Evolutionary conservation across 495 filamentous ascomycete genomes (phyloP).

Genomic region (Penicillium tannophilum): DNA sequence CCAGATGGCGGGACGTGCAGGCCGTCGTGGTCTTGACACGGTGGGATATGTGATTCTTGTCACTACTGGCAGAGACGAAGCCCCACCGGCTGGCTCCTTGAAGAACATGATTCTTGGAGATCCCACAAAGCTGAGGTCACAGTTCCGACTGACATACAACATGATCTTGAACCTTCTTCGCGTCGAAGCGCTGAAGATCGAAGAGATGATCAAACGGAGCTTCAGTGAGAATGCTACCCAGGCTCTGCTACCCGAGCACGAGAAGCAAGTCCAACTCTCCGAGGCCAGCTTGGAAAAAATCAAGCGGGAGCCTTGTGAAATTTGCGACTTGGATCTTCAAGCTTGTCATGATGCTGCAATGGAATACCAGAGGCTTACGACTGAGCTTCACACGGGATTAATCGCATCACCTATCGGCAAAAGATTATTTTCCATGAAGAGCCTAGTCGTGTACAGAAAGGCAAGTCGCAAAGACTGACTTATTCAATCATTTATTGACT

Average conservation of each 20-base stretch:
- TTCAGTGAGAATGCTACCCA: conserved; percentile 99
- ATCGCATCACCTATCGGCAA: conserved; percentile 75
- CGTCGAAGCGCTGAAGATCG: conserved; percentile 96
- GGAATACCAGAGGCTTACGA: conserved; percentile 71
- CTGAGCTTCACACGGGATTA: conserved; percentile 71
- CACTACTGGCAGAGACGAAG: conserved; percentile 78
- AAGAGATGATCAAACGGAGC: conserved; percentile 99
- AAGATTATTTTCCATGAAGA: conserved; percentile 70
- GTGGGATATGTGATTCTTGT: conserved; percentile 95
- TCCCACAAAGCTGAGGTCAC: conserved; percentile 91
- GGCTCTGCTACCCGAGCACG: conserved; percentile 89
- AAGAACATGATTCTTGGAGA: conserved; percentile 95
- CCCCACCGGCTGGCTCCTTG: conserved; percentile 77
- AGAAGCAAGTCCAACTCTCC: conserved; percentile 89
- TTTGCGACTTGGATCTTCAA: conserved; percentile 79
- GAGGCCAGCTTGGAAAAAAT: conserved; percentile 89
- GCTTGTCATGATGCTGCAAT: conserved; percentile 78
- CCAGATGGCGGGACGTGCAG: conserved; percentile 96
- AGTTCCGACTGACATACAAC: conserved; percentile 97
- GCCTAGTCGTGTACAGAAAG: conserved; percentile 73
- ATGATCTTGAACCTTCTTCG: conserved; percentile 97
- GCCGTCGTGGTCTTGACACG: conserved; percentile 86
- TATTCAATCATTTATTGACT: conserved; percentile 18
- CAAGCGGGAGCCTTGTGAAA: conserved; percentile 78
- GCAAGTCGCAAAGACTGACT: conserved; percentile 31